Conservation (phyloP, 2,329 filamentous ascomycete genomes). For the Aspergillus neoniger region DNA sequence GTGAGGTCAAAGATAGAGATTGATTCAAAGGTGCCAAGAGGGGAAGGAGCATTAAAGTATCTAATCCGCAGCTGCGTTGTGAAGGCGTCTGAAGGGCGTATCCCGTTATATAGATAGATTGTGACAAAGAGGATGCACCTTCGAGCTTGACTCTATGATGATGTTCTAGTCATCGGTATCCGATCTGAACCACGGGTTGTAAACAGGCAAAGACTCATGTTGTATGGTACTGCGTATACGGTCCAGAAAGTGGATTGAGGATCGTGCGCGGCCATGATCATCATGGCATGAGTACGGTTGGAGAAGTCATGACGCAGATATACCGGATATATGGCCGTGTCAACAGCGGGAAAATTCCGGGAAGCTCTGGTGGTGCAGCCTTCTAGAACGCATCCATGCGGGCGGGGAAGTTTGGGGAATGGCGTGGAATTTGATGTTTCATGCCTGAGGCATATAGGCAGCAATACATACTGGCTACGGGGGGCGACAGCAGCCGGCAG, state of each 20-base stretch:
- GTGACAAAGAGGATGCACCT: not conserved
- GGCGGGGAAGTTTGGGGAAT: not conserved
- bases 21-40: not conserved
- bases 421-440: not conserved
- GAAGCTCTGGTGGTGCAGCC: not conserved
- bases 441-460: slow-evolving; percentile 8
- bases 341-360: not conserved
- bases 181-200: slow-evolving; percentile 13
- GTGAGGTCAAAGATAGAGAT: not conserved
- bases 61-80: not conserved
- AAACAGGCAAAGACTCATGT: not conserved
- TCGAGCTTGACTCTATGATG: not conserved
- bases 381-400: not conserved
- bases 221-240: slow-evolving; percentile 6
- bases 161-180: slow-evolving; percentile 2
- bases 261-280: not conserved
- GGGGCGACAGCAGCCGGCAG: slow-evolving; percentile 19
- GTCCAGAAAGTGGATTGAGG: not conserved
- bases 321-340: not conserved
- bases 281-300: not conserved
- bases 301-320: not conserved
- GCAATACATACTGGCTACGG: slow-evolving; percentile 16
- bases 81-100: not conserved
- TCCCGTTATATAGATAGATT: slow-evolving; percentile 1
- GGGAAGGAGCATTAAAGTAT: not conserved